Base-by-base conservation (phyloP, 768 basidiomycete species). In the Gyrodon lividus region DNA sequence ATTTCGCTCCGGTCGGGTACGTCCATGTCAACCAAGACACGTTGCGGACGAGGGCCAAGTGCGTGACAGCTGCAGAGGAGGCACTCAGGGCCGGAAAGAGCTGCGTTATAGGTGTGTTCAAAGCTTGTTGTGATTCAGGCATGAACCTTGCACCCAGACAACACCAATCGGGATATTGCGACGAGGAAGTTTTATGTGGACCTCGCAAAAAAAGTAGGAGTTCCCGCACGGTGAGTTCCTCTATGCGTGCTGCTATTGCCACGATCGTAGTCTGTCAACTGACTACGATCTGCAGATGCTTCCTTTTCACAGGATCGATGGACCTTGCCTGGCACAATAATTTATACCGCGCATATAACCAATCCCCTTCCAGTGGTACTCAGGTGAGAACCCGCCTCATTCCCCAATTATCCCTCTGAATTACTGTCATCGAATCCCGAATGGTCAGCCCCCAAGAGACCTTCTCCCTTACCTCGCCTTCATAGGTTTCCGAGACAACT, bases 321-420 rank as follows among this genome's bases (percentile, higher is more conserved):
- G 88, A 92, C 41, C 77, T 96, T 6, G 91, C 91, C 2, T 89
- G 85, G 86, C 96, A 98, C 68, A 97, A 98, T 66, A 95, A 95
- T 61, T 69, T 94, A 7, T 97, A 96, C 64, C 82, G 95, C 26
- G 83, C 91, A 33, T 89, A 74, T 57, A 80, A 79, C 54, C 70
- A 79, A 26, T 81, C 83, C 0, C 65, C 78, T 2, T 73, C 74
- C 1, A 66, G 37, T 24, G 50, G 40, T 14, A 24, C 44, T 20
- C 52, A 54, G 23, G 60, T 61, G 38, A 55, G 56, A 13, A 24
- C 26, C 34, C 9, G 2, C 44, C 23, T 46, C 5, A 30, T n/a
- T n/a, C n/a, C n/a, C n/a, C n/a, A n/a, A n/a, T n/a, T n/a, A n/a
- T n/a, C n/a, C n/a, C n/a, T n/a, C n/a, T n/a, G n/a, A n/a, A 43